Conservation (phyloP, 768 basidiomycete genomes). For the Xerocomellus amylosporus region DNA sequence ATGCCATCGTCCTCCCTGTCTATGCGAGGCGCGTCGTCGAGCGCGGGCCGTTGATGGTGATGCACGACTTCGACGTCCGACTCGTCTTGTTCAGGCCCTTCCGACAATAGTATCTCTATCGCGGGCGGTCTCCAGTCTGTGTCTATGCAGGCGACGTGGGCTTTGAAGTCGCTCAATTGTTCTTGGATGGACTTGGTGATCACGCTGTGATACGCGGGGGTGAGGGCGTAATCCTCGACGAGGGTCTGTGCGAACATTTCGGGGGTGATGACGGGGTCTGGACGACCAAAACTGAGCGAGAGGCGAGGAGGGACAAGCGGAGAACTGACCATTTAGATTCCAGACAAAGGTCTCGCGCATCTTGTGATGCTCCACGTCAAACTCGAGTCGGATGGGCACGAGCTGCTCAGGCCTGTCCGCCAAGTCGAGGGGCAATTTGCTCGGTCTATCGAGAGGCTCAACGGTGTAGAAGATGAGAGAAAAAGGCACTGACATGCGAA, state of each 20-base stretch:
- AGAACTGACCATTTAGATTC: slow-evolving; percentile 84
- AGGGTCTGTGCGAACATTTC: slow-evolving; percentile 88
- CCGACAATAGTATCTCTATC: slow-evolving; percentile 23
- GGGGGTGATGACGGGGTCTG: slow-evolving; percentile 89
- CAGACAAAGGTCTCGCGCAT: slow-evolving; percentile 97
- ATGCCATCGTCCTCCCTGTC: slow-evolving; percentile 24
- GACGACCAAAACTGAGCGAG: neutral
- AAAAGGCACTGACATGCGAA: slow-evolving; percentile 65
- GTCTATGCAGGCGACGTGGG: slow-evolving; percentile 59
- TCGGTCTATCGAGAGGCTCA: slow-evolving; percentile 44
- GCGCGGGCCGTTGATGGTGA: slow-evolving; percentile 8
- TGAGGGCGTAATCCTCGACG: slow-evolving; percentile 85
- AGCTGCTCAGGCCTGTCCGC: slow-evolving; percentile 73
- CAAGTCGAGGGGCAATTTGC: slow-evolving; percentile 53
- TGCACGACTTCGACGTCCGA: slow-evolving; percentile 27
- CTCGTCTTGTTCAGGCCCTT: slow-evolving; percentile 27
- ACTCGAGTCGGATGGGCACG: slow-evolving; percentile 93
- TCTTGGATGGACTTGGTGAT: slow-evolving; percentile 87
- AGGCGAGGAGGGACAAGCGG: neutral
- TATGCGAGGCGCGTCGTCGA: slow-evolving; percentile 21
- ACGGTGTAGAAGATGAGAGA: neutral
- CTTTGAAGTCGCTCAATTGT: slow-evolving; percentile 77
- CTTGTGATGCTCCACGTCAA: slow-evolving; percentile 92
- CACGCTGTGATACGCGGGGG: slow-evolving; percentile 56
- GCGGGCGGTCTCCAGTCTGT: slow-evolving; percentile 34